These are phyloP conservation scores for Chaetomium sp. DNA, from an alignment of 2,329 filamentous ascomycete species.

Conservation along the genomic window DNA sequence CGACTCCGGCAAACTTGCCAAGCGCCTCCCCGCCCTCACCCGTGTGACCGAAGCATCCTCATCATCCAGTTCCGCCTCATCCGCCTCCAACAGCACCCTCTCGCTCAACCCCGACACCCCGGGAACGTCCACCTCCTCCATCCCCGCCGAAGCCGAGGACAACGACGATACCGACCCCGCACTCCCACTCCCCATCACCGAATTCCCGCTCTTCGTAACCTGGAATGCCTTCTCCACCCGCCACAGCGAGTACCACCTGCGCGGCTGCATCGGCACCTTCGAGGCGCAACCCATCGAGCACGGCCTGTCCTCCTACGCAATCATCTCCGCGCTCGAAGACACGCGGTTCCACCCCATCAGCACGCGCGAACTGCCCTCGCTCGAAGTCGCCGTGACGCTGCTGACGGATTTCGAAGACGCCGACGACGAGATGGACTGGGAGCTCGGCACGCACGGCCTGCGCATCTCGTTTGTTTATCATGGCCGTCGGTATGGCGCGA, in stretches of 20 bases:
- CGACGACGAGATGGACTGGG: slow-evolving; percentile 73
- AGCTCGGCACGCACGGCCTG: slow-evolving; percentile 76
- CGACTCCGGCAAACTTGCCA: slow-evolving; percentile 22
- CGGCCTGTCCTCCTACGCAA: slow-evolving; percentile 72
- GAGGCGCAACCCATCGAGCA: slow-evolving; percentile 65
- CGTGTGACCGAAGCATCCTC: slow-evolving; percentile 33
- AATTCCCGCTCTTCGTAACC: slow-evolving; percentile 82
- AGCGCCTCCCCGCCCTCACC: slow-evolving; percentile 37
- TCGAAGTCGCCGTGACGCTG: slow-evolving; percentile 68
- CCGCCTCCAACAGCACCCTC: slow-evolving; percentile 26
- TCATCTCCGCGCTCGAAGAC: slow-evolving; percentile 67
- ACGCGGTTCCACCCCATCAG: slow-evolving; percentile 54
- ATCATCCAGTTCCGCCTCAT: slow-evolving; percentile 32
- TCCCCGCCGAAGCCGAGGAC: slow-evolving; percentile 13
- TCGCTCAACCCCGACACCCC: slow-evolving; percentile 34
- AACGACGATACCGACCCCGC: slow-evolving; percentile 14
- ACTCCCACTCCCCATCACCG: slow-evolving; percentile 26
- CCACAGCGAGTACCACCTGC: slow-evolving; percentile 60
- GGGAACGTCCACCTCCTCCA: slow-evolving; percentile 35
- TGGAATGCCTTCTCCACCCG: slow-evolving; percentile 70
- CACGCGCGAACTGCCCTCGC: slow-evolving; percentile 46
- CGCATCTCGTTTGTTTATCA: slow-evolving; percentile 77
- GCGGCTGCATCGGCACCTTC: slow-evolving; percentile 96
- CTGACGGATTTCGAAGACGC: slow-evolving; percentile 79
- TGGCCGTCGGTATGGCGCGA: slow-evolving; percentile 69